Evolutionary conservation across 768 basidiomycete genomes (phyloP).

Genomic region (Rhizopogon rudus): DNA sequence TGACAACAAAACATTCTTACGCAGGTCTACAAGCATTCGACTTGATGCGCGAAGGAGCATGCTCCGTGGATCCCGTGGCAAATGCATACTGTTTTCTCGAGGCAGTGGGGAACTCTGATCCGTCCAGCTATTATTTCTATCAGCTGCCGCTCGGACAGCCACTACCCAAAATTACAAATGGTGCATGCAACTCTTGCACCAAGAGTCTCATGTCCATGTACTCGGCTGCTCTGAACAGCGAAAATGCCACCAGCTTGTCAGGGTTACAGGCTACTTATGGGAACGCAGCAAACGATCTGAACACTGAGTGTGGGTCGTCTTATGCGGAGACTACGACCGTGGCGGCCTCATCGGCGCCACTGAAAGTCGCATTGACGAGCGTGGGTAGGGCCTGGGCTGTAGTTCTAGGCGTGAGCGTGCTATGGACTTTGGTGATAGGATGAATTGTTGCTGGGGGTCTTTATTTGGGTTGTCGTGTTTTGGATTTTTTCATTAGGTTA

Average conservation of each 20-base stretch:
- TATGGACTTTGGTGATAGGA: not conserved
- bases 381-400: conserved; percentile 8
- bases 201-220: conserved; percentile 55
- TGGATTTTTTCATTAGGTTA: not conserved
- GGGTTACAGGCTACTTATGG: conserved; percentile 46
- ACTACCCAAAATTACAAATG: conserved; percentile 44
- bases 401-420: conserved; percentile 8
- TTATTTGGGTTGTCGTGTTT: not conserved
- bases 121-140: conserved; percentile 73
- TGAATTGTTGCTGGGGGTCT: not conserved
- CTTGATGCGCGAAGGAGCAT: conserved; percentile 58
- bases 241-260: conserved; percentile 25
- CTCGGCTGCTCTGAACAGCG: conserved; percentile 35
- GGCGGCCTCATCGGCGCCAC: conserved; percentile 9
- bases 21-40: conserved; percentile 59
- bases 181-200: conserved; percentile 62
- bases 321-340: conserved; percentile 30
- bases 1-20: not conserved
- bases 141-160: conserved; percentile 53
- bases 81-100: conserved; percentile 72
- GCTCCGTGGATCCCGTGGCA: conserved; percentile 50
- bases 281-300: conserved; percentile 40
- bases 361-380: conserved; percentile 5
- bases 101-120: conserved; percentile 50
- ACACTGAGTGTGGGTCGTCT: conserved; percentile 45